phyloP scores from a whole-genome alignment of 768 basidiomycete genomes.

The Lactarius pseudohatsudake region DNA sequence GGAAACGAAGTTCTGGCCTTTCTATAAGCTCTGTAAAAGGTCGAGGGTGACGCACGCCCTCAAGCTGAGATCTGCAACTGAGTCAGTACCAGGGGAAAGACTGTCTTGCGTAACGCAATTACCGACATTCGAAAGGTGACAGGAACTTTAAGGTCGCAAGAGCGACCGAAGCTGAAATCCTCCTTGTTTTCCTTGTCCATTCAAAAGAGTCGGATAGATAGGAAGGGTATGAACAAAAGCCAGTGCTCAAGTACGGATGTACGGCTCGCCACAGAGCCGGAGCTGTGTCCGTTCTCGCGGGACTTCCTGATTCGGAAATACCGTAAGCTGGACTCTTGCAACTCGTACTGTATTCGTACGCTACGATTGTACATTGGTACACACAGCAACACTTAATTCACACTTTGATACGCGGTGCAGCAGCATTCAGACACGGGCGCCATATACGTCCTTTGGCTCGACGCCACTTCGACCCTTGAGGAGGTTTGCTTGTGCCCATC shows the following conservation, averaged over 20 bases:
- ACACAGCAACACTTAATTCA: neutral
- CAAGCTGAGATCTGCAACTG: conserved; percentile 68
- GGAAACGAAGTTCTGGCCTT: conserved; percentile 76
- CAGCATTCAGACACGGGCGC: conserved; percentile 45
- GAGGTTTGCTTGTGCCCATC: conserved; percentile 87
- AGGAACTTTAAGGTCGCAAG: conserved; percentile 84
- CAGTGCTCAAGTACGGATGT: no score
- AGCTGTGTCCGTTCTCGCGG: no score
- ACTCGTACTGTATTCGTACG: neutral
- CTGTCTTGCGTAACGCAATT: neutral
- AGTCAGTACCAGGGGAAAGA: neutral
- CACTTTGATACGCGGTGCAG: neutral
- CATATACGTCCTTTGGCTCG: conserved; percentile 75
- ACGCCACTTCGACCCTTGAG: conserved; percentile 84
- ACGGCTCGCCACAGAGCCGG: no score
- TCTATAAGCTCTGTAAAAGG: conserved; percentile 80
- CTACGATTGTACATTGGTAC: neutral
- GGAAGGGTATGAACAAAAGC: neutral
- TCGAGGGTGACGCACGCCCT: conserved; percentile 72
- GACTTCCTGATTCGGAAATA: neutral
- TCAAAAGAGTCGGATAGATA: neutral
- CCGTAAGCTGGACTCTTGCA: no score
- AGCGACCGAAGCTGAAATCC: conserved; percentile 90
- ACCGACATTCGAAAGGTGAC: conserved; percentile 81
- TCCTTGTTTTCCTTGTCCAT: conserved; percentile 71